Conservation (phyloP, 495 filamentous ascomycete genomes). For the Podospora didyma region DNA sequence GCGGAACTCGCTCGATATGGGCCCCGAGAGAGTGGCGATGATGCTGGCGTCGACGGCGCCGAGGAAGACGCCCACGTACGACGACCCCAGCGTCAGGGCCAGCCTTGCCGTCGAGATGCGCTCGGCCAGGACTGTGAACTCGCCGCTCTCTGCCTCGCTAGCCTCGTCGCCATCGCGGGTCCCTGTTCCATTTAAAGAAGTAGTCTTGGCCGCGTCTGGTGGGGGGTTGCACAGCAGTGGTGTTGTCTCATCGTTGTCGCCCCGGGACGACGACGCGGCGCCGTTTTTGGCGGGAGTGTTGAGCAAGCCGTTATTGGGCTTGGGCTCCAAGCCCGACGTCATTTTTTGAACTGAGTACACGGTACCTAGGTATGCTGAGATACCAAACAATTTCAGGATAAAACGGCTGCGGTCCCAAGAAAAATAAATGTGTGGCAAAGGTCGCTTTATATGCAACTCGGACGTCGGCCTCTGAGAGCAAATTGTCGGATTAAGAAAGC, state of each 20-base stretch:
- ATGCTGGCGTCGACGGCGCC: slow-evolving; percentile 80
- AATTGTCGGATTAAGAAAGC: too few relatives aligned
- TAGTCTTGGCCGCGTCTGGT: not conserved
- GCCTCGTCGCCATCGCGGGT: not conserved
- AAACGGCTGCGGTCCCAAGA: too few relatives aligned
- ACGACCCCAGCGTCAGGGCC: slow-evolving; percentile 48
- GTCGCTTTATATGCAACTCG: too few relatives aligned
- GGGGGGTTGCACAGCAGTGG: not conserved
- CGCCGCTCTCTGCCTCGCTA: slow-evolving; percentile 16
- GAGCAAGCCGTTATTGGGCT: too few relatives aligned
- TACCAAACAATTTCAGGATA: too few relatives aligned
- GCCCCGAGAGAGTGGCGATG: slow-evolving; percentile 78
- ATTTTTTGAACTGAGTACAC: too few relatives aligned
- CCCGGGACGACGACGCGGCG: too few relatives aligned
- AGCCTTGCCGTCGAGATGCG: slow-evolving; percentile 45
- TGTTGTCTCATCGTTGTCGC: not conserved
- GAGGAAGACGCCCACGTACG: slow-evolving; percentile 80
- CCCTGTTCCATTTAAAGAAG: not conserved
- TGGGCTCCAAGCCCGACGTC: too few relatives aligned
- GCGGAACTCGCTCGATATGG: slow-evolving; percentile 80
- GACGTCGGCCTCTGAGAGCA: too few relatives aligned
- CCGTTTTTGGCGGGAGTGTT: not conserved
- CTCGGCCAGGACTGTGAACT: slow-evolving; percentile 36
- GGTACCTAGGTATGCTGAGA: too few relatives aligned
- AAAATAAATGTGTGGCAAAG: too few relatives aligned